Percentiles rank a stretch among this genome's conserved stretches.
Conservation (phyloP, 257 asterid genomes). For the Nemophila menziesii region DNA sequence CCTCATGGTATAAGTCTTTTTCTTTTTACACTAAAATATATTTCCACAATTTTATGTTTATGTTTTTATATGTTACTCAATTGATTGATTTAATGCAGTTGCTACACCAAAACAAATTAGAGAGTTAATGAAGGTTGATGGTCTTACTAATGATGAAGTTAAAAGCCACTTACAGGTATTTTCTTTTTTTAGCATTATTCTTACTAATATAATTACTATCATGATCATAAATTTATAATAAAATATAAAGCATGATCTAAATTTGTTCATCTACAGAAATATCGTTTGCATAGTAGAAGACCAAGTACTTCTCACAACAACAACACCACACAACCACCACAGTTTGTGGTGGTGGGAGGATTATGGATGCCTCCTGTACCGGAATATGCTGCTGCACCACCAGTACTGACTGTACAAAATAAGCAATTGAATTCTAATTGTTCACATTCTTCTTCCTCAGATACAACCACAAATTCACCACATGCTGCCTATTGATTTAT, state of each 20-base stretch:
- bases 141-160: conserved; percentile 64
- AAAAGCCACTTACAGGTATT: conserved; percentile 67
- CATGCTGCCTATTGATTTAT: not conserved
- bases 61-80: not conserved
- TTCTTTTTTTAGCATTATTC: not conserved
- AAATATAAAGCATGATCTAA: conserved; percentile 1
- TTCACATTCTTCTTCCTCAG: conserved; percentile 38
- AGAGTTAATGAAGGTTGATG: conserved; percentile 66
- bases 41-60: not conserved
- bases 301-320: conserved; percentile 29
- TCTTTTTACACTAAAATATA: not conserved
- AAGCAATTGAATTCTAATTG: conserved; percentile 19
- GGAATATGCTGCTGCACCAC: conserved; percentile 28
- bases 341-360: conserved; percentile 27
- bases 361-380: conserved; percentile 29
- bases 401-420: conserved; percentile 18
- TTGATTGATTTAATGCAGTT: conserved; percentile 18
- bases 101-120: conserved; percentile 67
- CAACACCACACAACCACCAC: conserved; percentile 14
- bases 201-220: not conserved
- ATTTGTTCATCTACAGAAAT: conserved; percentile 25
- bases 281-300: conserved; percentile 50
- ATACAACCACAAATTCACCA: conserved; percentile 28
- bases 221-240: not conserved
- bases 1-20: conserved; percentile 30